phyloP scores from a whole-genome alignment of 2,329 filamentous ascomycete genomes.

The Exophiala aquamarina region DNA sequence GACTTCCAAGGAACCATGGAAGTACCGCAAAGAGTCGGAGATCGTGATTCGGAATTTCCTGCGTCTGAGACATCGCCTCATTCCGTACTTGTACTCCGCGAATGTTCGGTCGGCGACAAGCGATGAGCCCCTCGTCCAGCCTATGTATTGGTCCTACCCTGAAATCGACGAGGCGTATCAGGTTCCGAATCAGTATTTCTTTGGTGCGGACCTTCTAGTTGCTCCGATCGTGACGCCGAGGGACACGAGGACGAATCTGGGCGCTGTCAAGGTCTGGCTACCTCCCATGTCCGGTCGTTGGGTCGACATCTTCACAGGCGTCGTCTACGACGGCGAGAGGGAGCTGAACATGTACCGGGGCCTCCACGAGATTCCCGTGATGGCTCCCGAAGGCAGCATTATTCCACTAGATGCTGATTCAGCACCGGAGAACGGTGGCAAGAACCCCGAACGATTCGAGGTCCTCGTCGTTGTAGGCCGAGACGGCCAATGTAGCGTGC shows the following conservation, averaged over 20 bases:
- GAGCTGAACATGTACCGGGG: slow-evolving; percentile 53
- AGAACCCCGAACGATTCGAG: slow-evolving; percentile 50
- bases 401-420: slow-evolving; percentile 53
- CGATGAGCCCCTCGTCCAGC: slow-evolving; percentile 57
- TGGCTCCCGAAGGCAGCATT: slow-evolving; percentile 58
- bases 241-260: slow-evolving; percentile 48
- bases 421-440: slow-evolving; percentile 48
- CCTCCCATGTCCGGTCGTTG: slow-evolving; percentile 48
- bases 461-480: slow-evolving; percentile 50
- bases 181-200: slow-evolving; percentile 59
- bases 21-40: slow-evolving; percentile 48
- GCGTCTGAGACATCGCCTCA: slow-evolving; percentile 56
- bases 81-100: slow-evolving; percentile 62
- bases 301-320: slow-evolving; percentile 60
- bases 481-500: slow-evolving; percentile 42
- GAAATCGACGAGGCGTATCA: slow-evolving; percentile 54
- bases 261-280: slow-evolving; percentile 55
- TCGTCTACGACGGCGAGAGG: slow-evolving; percentile 58
- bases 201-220: slow-evolving; percentile 58
- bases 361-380: slow-evolving; percentile 52
- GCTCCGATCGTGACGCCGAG: slow-evolving; percentile 56
- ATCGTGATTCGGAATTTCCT: slow-evolving; percentile 52
- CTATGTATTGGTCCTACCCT: slow-evolving; percentile 63
- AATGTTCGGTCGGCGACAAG: slow-evolving; percentile 49
- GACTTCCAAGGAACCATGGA: slow-evolving; percentile 64